Evolutionary conservation across 2,329 filamentous ascomycete genomes (phyloP), one percentile per base, ranked within the genome.

Genomic region (Clonostachys sp.): DNA sequence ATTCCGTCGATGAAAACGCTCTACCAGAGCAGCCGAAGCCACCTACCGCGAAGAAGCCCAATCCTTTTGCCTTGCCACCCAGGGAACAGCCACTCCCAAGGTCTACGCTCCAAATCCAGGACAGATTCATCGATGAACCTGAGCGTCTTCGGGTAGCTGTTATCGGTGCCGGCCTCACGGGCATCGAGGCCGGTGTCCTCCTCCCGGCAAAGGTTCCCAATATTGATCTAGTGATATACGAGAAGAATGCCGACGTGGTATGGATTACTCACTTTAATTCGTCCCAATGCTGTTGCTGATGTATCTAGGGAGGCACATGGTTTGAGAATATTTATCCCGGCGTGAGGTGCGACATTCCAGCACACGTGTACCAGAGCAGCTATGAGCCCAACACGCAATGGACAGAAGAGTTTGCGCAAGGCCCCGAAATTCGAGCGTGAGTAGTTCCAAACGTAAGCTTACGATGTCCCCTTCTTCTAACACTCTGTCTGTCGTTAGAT

Each of bases 351-450:
- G 84, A 88, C 17, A n/a, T 89, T 13, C 83, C 85, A 0, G 78
- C 83, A 1, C 82, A 87, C 59, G 82, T 84, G 17, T 89, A 89
- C 55, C 84, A 88, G 57, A 78, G 78, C 8, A 82, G 80, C 0
- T 89, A 87, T 60, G 71, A 74, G 7, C 83, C 84, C 1, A 89
- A 88, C 48, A 78, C 75, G 0, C 72, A 86, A 53, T 90, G 86
- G 86, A 75, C 74, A 0, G 81, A 87, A 54, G 74, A 83, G 49
- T 89, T 87, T 56, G 78, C 85, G 0, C 78, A 80, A 36, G 85
- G 84, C 0, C 60, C 67, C 5, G 86, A 30, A 9, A 30, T 30
- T 30, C 24, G 24, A 30, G 24, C 24, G 24, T 30, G 24, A 30
- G 24, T 30, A 1, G 8, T 30, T 30, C 24, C 24, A 30, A 30